phyloP scores from a whole-genome alignment of 2,329 filamentous ascomycete genomes.

The Grosmannia penicillata region DNA sequence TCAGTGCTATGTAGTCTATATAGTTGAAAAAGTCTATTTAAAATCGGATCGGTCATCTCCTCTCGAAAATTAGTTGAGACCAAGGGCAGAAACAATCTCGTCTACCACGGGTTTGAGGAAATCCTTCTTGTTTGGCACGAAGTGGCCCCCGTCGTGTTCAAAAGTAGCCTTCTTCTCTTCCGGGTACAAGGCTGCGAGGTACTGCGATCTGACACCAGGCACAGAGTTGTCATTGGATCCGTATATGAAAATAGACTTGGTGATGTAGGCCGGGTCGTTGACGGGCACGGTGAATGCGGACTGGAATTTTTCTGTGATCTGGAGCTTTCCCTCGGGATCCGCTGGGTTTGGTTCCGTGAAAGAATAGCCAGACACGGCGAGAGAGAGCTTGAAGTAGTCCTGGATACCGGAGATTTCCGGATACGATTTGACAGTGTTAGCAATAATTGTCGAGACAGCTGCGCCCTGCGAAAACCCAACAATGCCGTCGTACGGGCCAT shows the following conservation, averaged over 20 bases:
- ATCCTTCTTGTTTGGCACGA: constrained; percentile 6
- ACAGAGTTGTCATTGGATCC: constrained; percentile 6
- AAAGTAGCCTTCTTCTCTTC: constrained; percentile 3
- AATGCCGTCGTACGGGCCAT: constrained; percentile 5
- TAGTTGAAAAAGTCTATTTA: neutral
- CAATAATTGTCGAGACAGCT: constrained; percentile 3
- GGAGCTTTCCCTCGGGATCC: constrained; percentile 2
- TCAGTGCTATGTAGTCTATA: too few relatives aligned
- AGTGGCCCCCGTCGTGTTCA: constrained; percentile 5
- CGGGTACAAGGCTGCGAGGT: constrained; percentile 6
- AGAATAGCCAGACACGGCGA: constrained; percentile 5
- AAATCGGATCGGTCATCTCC: neutral
- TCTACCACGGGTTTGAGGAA: constrained; percentile 3
- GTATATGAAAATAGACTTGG: constrained; percentile 5
- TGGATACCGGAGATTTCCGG: constrained; percentile 2
- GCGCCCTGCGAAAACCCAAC: constrained; percentile 4
- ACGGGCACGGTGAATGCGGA: constrained; percentile 2
- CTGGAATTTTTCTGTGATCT: constrained; percentile 4
- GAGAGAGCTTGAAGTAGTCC: constrained; percentile 5
- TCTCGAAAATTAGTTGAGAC: neutral
- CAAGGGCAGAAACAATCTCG: constrained; percentile 4
- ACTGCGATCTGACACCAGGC: constrained; percentile 3
- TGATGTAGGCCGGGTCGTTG: constrained; percentile 1
- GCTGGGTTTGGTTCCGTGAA: constrained; percentile 5
- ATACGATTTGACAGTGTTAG: constrained; percentile 3